Evolutionary conservation across 2,329 filamentous ascomycete species (phyloP), one percentile per base, ranked within the genome.

Genomic region (Dactylellina cionopaga): DNA sequence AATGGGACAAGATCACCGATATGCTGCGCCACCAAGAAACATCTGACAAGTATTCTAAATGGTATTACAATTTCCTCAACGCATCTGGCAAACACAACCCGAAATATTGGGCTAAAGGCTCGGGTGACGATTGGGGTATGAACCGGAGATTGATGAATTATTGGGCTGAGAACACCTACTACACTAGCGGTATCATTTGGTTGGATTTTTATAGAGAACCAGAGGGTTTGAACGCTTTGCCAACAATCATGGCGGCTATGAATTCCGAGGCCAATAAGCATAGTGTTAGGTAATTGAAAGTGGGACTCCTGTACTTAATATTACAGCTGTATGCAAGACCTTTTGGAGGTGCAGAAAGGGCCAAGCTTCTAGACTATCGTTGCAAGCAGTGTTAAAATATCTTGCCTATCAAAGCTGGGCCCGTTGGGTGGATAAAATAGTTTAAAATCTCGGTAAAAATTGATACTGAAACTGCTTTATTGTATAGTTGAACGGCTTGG

Each of bases 21-120:
- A 7, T 46, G 9, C 43, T 46, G 5, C 11, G 17, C 7, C 2
- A 24, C 22, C 43, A 46, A 25, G 43, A 46, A 46, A 22, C 6
- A 6, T 6, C 6, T 33, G 13, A 6, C 13, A 6, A 6, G 31
- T 33, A 33, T 33, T 13, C 31, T 33, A 6, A 33, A 13, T 47
- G 44, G 44, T 47, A 47, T 24, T 47, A 47, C 44, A 47, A 46
- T 17, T 46, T 46, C 19, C 22, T 46, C 15, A 46, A 46, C 44
- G 44, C 44, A 24, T 47, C 44, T 11, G 44, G 44, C 22, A n/a
- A 19, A 29, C 9, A 27, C 3, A 11, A n/a, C 24, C 44, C 44
- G 4, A 10, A 29, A 6, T n/a, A 19, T 13, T 47, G 44, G 44
- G 15, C 22, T 24, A 47, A 47, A n/a, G 44, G 44, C 7, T 29